Percentiles rank a stretch among this genome's conserved stretches.
Conservation (phyloP, 2,329 filamentous ascomycete species). For the Neonectria ditissima region DNA sequence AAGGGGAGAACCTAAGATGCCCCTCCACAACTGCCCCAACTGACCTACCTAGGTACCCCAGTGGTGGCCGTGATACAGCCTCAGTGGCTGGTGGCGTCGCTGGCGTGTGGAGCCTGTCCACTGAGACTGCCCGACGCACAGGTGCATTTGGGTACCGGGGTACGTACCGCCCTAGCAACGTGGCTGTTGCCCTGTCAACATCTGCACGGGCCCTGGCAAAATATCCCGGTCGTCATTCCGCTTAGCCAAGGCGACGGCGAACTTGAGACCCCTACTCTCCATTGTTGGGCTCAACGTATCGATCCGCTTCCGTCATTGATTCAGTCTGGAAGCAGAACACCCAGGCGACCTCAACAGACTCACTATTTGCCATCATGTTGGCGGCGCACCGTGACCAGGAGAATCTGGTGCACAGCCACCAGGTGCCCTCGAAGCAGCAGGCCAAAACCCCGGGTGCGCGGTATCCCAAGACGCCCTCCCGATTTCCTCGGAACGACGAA, state of each 20-base stretch:
- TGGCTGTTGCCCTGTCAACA: slow-evolving; percentile 48
- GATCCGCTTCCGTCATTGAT: slow-evolving; percentile 17
- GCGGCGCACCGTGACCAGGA: slow-evolving; percentile 87
- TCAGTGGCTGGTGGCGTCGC: slow-evolving; percentile 46
- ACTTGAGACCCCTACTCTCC: slow-evolving; percentile 13
- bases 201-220: slow-evolving; percentile 36
- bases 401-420: slow-evolving; percentile 82
- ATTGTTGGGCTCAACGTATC: slow-evolving; percentile 19
- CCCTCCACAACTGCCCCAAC: slow-evolving; percentile 50
- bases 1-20: slow-evolving; percentile 52
- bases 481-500: slow-evolving; percentile 83
- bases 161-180: not conserved
- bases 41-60: slow-evolving; percentile 33
- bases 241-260: slow-evolving; percentile 1
- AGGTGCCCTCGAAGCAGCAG: slow-evolving; percentile 79
- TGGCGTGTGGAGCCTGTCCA: not conserved
- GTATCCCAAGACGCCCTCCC: slow-evolving; percentile 85
- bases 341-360: not conserved
- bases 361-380: slow-evolving; percentile 67
- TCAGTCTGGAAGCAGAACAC: slow-evolving; percentile 24
- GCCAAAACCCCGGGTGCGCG: slow-evolving; percentile 84
- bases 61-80: slow-evolving; percentile 38
- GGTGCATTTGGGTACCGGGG: slow-evolving; percentile 1
- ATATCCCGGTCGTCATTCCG: slow-evolving; percentile 33
- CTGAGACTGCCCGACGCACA: slow-evolving; percentile 1